Base-by-base conservation (phyloP, 805 yeast species). In the Saccharomycopsis fodiens region DNA sequence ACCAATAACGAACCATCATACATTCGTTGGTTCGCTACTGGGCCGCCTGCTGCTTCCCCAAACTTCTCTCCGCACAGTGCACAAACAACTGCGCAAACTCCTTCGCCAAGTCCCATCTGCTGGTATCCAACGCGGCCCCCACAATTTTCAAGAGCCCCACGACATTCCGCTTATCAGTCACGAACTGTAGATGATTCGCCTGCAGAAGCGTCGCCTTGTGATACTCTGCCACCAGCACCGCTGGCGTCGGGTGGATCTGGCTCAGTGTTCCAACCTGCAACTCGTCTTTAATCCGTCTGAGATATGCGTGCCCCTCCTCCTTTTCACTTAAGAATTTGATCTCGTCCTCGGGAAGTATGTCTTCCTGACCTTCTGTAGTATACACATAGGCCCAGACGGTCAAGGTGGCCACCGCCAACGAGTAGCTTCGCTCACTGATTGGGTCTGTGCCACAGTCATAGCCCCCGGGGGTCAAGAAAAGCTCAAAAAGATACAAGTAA, bases 401-500 rank as follows among this genome's bases (percentile, higher is more conserved):
- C 27, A 72, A 50, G 2, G 69, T 57, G 30, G 69, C 65, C 44
- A 68, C 60, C 1, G 67, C 71, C 22, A 73, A 56, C 16, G 66
- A 64, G 51, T 71, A 70, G 36, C 69, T 62, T 19, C 77, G 49
- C 37, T 51, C 52, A n/a, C 45, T 38, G n/a, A 51, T 42, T 4
- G 54, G 54, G 30, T 51, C 54, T 13, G 23, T 42, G 27, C 38
- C 40, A 35, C 61, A 65, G 20, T 54, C 50, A 12, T 66, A 59
- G 51, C 72, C 78, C 52, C 69, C 71, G n/a, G 77, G 79, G 8
- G 69, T 65, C 38, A 81, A 57, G 50, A 77, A 73, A 74, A 76
- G 74, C 55, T 82, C 86, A 63, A 74, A 76, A 22, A 82, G 55
- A 46, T 79, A 67, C 52, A 78, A 63, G 50, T 77, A 77, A 17